These are phyloP conservation scores for Fusarium stilboides DNA, from an alignment of 2,329 filamentous ascomycete species.

Conservation along the genomic window DNA sequence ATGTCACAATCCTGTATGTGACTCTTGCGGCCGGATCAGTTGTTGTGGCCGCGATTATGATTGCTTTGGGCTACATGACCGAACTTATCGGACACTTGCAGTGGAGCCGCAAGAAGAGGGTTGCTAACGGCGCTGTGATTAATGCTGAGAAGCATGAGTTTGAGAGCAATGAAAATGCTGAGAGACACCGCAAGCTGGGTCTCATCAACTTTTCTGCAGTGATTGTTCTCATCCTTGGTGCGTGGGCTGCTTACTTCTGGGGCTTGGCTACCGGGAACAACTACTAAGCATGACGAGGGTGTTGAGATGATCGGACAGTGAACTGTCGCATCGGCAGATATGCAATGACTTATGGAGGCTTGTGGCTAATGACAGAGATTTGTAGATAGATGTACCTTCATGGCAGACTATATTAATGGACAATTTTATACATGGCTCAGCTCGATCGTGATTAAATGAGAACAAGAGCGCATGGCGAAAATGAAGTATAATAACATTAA, in stretches of 20 bases:
- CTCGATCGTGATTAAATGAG: no score
- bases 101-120: slow-evolving; percentile 70
- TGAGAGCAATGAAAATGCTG: slow-evolving; percentile 52
- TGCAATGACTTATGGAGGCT: no score
- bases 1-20: slow-evolving; percentile 70
- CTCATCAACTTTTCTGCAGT: slow-evolving; percentile 61
- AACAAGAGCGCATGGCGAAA: no score
- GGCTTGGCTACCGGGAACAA: slow-evolving; percentile 68
- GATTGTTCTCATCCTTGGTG: slow-evolving; percentile 64
- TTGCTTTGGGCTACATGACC: slow-evolving; percentile 57
- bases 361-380: no score
- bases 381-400: no score
- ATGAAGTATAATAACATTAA: no score
- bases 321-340: no score
- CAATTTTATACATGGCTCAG: no score
- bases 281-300: not conserved
- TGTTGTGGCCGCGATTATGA: slow-evolving; percentile 59
- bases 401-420: no score
- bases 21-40: slow-evolving; percentile 66
- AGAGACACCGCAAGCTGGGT: slow-evolving; percentile 60
- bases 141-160: slow-evolving; percentile 61
- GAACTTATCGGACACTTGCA: slow-evolving; percentile 66
- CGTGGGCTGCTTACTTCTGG: slow-evolving; percentile 73
- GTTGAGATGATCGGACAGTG: no score
- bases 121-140: slow-evolving; percentile 60